Evolutionary conservation across 805 yeast genomes (phyloP), one percentile per base, ranked within the genome.

Genomic region (Priceomyces melissophilus): DNA sequence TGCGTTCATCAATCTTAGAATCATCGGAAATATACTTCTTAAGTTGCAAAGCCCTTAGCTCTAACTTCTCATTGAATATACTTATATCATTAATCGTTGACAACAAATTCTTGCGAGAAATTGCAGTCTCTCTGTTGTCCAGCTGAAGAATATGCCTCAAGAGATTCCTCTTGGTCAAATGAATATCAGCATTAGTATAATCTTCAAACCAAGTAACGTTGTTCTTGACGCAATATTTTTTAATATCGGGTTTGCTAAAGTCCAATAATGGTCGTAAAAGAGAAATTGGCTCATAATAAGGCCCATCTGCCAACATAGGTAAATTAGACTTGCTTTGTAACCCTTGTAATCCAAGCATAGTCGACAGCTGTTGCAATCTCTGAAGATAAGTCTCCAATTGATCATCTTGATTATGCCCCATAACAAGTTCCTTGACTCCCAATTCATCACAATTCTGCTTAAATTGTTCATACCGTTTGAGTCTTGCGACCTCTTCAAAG

Each of bases 341-440:
- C 0, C 87, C 84, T 1, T 69, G 65, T 7, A 84, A 63, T 0
- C 95, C 95, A 57, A 71, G 65, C 4, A 70, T 37, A 10, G 72
- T 62, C 2, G 71, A 65, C 38, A 61, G 60, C 40, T 54, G 58
- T 37, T 52, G 57, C 15, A 84, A 61, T 28, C 95, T 58, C 54
- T 81, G 69, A 15, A 82, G 45, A 45, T 75, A 81, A 0, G 91
- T 83, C 52, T 87, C 95, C 10, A 82, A 40, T 51, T 84, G 88
- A 55, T 87, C 95, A 52, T 86, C 79, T 35, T 67, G 52, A 48
- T 80, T 86, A 50, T 87, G 95, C 0, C 84, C 95, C 31, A 81
- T 61, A 15, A 80, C 56, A 3, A 86, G 42, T n/a, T 67, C 49
- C 0, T 54, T 29, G 3, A 73, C 61, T 0, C 51, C 55, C 2